A percentile compares a stretch with the other conserved stretches of the same genome.
Evolutionary conservation across 441 rosid species (phyloP).

Genomic region (Flueggea neowawraea): DNA sequence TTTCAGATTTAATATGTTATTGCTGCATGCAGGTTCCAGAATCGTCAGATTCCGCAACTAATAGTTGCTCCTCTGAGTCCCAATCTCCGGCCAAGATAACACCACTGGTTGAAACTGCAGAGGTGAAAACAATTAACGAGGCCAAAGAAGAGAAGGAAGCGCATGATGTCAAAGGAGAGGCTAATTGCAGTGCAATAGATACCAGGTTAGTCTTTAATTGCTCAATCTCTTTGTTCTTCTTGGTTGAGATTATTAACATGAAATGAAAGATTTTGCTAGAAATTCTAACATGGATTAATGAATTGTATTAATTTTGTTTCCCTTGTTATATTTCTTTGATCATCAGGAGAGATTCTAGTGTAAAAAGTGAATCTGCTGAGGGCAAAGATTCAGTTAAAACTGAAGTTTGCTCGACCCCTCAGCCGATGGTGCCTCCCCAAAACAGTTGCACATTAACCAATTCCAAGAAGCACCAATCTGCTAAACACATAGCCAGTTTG

Average conservation of each 20-base stretch:
- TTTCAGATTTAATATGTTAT: background rate
- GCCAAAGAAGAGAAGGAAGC: no score
- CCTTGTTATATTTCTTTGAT: conserved; percentile 5
- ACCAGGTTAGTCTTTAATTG: background rate
- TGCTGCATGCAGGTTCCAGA: conserved; percentile 35
- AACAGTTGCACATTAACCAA: conserved; percentile 37
- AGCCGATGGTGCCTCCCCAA: conserved; percentile 27
- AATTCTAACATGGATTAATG: no score
- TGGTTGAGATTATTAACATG: no score
- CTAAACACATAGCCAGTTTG: conserved; percentile 54
- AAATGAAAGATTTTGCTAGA: no score
- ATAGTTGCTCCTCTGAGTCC: conserved; percentile 16
- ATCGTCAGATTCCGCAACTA: conserved; percentile 25
- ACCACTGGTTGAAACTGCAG: conserved; percentile 15
- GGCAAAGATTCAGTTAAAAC: background rate
- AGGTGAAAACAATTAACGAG: conserved; percentile 2
- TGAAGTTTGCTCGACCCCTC: conserved; percentile 62
- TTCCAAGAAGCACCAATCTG: conserved; percentile 63
- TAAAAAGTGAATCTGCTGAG: background rate
- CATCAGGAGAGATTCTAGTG: no score
- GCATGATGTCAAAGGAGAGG: no score
- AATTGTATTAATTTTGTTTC: background rate
- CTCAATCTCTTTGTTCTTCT: background rate
- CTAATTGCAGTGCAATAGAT: no score
- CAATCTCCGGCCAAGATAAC: conserved; percentile 11